Percentiles rank a stretch among this genome's conserved stretches.
Conservation (phyloP, 106 monocot species). For the Vanilla planifolia region DNA sequence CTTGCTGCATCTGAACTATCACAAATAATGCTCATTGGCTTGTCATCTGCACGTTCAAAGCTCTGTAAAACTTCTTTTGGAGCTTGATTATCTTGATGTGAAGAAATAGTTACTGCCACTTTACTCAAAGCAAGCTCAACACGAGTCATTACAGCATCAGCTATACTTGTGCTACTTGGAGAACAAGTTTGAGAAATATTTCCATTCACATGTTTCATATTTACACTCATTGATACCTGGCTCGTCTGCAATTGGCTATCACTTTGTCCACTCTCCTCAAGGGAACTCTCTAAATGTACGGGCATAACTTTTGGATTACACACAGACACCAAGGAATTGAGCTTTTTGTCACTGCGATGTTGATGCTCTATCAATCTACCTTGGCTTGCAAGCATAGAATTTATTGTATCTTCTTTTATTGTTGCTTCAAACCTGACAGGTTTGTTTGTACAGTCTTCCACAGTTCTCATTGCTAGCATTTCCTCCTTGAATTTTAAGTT, state of each 20-base stretch:
- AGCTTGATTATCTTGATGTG: slow-evolving; percentile 15
- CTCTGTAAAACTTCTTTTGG: slow-evolving; percentile 16
- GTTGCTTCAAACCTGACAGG: slow-evolving; percentile 15
- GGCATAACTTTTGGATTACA: slow-evolving; percentile 13
- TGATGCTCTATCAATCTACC: slow-evolving; percentile 15
- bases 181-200: slow-evolving; percentile 9
- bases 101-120: slow-evolving; percentile 2
- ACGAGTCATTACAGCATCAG: slow-evolving; percentile 7
- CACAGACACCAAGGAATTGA: slow-evolving; percentile 12
- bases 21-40: slow-evolving; percentile 1
- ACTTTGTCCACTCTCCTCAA: slow-evolving; percentile 27
- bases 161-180: slow-evolving; percentile 7
- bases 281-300: slow-evolving; percentile 5
- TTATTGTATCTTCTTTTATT: slow-evolving; percentile 21
- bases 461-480: slow-evolving; percentile 22
- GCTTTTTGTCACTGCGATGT: slow-evolving; percentile 17
- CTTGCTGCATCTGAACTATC: slow-evolving; percentile 3
- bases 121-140: slow-evolving; percentile 4
- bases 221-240: slow-evolving; percentile 7
- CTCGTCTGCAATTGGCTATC: slow-evolving; percentile 14
- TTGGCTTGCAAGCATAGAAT: slow-evolving; percentile 16
- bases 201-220: slow-evolving; percentile 22
- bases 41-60: slow-evolving; percentile 15
- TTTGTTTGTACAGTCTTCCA: slow-evolving; percentile 30
- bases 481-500: slow-evolving; percentile 81